These are phyloP conservation scores for Funneliformis geosporum DNA, from an alignment of 192 early-diverging fungal species.

Conservation along the genomic window DNA sequence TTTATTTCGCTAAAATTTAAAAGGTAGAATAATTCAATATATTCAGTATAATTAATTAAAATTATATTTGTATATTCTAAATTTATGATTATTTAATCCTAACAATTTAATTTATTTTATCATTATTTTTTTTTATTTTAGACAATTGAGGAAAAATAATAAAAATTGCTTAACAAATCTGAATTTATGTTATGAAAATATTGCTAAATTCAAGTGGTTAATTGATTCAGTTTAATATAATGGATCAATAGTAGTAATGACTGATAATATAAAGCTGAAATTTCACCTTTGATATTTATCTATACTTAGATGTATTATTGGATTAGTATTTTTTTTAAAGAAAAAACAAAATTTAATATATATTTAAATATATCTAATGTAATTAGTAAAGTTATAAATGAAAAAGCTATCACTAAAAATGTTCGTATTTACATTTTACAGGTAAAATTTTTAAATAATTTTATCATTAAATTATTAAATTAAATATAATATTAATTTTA, in stretches of 20 bases:
- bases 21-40: neutral
- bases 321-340: neutral
- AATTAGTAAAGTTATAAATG: slow-evolving; percentile 48
- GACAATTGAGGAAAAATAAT: neutral
- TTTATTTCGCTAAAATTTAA: neutral
- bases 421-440: too few species aligned
- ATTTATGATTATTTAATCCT: too few species aligned
- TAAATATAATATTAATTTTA: too few species aligned
- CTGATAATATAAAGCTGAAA: slow-evolving; percentile 27
- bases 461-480: too few species aligned
- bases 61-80: too few species aligned
- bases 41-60: too few species aligned
- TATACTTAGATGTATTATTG: slow-evolving; percentile 60
- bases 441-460: too few species aligned
- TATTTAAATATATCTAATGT: neutral
- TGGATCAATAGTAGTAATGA: slow-evolving; percentile 41
- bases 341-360: neutral
- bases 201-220: slow-evolving; percentile 37
- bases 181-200: slow-evolving; percentile 36
- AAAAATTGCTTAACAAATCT: slow-evolving; percentile 33
- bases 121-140: neutral
- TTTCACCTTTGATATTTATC: slow-evolving; percentile 55
- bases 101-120: neutral
- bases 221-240: slow-evolving; percentile 30
- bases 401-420: slow-evolving; percentile 38